phyloP scores from a whole-genome alignment of 805 yeast genomes.

The Candida nitratophila region DNA sequence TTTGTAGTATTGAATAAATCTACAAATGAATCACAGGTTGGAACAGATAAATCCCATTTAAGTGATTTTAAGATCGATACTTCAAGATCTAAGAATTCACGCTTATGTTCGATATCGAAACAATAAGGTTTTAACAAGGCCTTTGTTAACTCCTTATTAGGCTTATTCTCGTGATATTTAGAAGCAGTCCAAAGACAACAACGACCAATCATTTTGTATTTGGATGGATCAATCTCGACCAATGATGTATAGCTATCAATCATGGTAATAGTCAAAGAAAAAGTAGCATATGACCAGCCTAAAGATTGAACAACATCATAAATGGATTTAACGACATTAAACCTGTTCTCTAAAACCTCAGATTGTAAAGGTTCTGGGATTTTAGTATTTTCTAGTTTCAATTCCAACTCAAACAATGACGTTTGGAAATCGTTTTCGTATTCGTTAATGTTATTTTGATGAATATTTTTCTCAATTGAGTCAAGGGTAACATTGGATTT shows the following conservation, averaged over 20 bases:
- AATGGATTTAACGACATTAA: slow-evolving; percentile 22
- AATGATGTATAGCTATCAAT: slow-evolving; percentile 33
- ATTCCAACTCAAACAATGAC: slow-evolving; percentile 18
- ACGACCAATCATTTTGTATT: slow-evolving; percentile 33
- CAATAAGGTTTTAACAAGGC: slow-evolving; percentile 25
- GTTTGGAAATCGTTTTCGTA: slow-evolving; percentile 21
- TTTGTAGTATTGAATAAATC: slow-evolving; percentile 42
- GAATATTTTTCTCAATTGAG: slow-evolving; percentile 22
- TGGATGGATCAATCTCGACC: slow-evolving; percentile 25
- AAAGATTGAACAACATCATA: slow-evolving; percentile 23
- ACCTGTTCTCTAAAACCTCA: slow-evolving; percentile 14
- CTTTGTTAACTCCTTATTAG: slow-evolving; percentile 35
- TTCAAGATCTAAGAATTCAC: slow-evolving; percentile 56
- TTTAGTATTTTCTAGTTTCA: slow-evolving; percentile 23
- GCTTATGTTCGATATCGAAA: slow-evolving; percentile 15
- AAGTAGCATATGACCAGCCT: slow-evolving; percentile 26
- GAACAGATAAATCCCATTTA: slow-evolving; percentile 56
- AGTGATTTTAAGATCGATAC: slow-evolving; percentile 55
- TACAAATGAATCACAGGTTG: slow-evolving; percentile 58
- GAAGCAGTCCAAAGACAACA: slow-evolving; percentile 42
- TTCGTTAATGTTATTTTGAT: slow-evolving; percentile 19
- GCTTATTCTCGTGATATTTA: slow-evolving; percentile 42
- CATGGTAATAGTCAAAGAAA: slow-evolving; percentile 29
- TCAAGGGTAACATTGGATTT: slow-evolving; percentile 4
- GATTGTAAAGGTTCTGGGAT: slow-evolving; percentile 19